A percentile compares a stretch with the other conserved stretches of the same genome.
These are phyloP conservation scores for Aphanomyces cochlioides DNA, from an alignment of 352 stramenopile species.

Conservation along the genomic window DNA sequence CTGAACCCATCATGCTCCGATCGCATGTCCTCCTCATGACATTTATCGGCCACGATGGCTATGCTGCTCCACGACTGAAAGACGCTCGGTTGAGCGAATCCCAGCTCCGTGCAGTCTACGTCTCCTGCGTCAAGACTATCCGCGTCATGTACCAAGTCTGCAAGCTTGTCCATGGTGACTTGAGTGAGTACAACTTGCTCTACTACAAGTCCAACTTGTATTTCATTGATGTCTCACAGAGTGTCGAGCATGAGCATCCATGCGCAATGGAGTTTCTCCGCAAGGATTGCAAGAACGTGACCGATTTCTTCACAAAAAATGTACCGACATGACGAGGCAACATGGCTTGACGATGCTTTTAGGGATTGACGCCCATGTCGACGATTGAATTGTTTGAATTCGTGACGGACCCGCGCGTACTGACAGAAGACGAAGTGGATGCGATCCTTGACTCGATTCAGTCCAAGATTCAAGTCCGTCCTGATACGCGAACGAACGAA, in stretches of 20 bases:
- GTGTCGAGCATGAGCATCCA: constrained; percentile 97
- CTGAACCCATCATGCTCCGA: constrained; percentile 92
- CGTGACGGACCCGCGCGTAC: constrained; percentile 76
- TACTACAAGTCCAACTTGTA: constrained; percentile 95
- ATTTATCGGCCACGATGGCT: constrained; percentile 95
- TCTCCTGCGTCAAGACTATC: constrained; percentile 95
- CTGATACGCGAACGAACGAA: constrained; percentile 52
- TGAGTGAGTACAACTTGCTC: constrained; percentile 99
- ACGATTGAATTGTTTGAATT: constrained; percentile 97
- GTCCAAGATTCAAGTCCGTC: constrained; percentile 73
- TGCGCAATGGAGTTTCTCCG: constrained; percentile 96
- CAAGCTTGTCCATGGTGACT: constrained; percentile 97
- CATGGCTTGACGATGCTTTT: constrained; percentile 35
- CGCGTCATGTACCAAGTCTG: constrained; percentile 95
- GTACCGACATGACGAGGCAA: constrained; percentile 28
- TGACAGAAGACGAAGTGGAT: constrained; percentile 74
- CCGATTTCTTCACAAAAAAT: constrained; percentile 93
- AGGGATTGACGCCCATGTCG: constrained; percentile 90
- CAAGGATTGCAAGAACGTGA: constrained; percentile 97
- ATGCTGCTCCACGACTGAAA: constrained; percentile 92
- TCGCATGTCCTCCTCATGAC: constrained; percentile 99
- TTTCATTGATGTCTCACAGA: constrained; percentile 99
- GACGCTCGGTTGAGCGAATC: constrained; percentile 90
- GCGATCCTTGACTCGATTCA: constrained; percentile 88
- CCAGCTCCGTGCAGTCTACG: constrained; percentile 92